Conservation (phyloP, 306 rosid genomes). For the Gillenia trifoliata region DNA sequence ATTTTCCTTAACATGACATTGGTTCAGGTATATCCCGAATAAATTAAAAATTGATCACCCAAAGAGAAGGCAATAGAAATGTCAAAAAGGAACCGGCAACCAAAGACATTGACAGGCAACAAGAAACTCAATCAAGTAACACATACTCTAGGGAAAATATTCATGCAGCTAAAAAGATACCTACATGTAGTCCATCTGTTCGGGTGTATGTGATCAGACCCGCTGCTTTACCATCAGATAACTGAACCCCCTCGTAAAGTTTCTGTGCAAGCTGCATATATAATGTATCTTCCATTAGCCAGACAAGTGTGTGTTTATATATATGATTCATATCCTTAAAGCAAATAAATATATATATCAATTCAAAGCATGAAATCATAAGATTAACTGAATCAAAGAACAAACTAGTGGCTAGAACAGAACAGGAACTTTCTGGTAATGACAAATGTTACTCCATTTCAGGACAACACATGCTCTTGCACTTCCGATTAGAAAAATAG, state of each 20-base stretch:
- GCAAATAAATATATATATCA: background rate
- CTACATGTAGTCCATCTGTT: conserved; percentile 94
- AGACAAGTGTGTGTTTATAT: background rate
- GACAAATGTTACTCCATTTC: background rate
- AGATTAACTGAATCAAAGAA: background rate
- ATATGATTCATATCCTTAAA: background rate
- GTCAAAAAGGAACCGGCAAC: background rate
- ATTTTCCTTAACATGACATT: background rate
- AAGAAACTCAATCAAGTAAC: background rate
- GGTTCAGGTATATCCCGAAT: background rate
- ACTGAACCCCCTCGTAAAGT: conserved; percentile 92
- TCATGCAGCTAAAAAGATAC: conserved; percentile 48
- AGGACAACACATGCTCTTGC: background rate
- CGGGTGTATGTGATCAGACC: conserved; percentile 86
- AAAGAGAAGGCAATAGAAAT: conserved; percentile 6
- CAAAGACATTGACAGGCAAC: background rate
- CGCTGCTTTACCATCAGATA: conserved; percentile 61
- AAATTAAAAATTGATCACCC: background rate
- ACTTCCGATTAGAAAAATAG: background rate
- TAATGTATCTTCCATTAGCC: conserved; percentile 14
- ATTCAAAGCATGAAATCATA: background rate
- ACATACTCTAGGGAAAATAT: conserved; percentile 12
- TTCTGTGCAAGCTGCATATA: conserved; percentile 88
- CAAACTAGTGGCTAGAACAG: background rate
- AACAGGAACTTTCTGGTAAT: background rate